Conservation (phyloP, 2,329 filamentous ascomycete genomes). For the Lecanicillium sp. region DNA sequence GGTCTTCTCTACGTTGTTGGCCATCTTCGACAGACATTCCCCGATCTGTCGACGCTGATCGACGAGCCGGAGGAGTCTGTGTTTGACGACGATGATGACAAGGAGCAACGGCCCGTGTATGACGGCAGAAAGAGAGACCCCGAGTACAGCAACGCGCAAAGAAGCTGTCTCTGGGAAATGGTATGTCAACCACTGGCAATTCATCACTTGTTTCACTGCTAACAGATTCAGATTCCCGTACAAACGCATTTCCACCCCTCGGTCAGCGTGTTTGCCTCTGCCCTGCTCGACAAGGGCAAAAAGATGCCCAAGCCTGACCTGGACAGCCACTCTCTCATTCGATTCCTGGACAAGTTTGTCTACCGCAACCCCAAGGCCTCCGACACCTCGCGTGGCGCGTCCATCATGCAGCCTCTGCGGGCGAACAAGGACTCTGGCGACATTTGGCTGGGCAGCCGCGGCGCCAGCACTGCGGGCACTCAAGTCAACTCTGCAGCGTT, state of each 20-base stretch:
- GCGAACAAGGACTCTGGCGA: constrained; percentile 45
- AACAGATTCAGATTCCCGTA: constrained; percentile 23
- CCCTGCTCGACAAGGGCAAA: constrained; percentile 59
- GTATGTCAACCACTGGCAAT: constrained; percentile 33
- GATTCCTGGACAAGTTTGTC: constrained; percentile 97
- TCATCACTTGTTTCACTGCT: constrained; percentile 8
- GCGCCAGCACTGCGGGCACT: constrained; percentile 25
- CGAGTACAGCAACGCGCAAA: constrained; percentile 86
- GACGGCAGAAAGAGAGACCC: constrained; percentile 89
- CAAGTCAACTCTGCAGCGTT: constrained; percentile 79
- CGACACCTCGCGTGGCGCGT: constrained; percentile 62
- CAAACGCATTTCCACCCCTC: constrained; percentile 83
- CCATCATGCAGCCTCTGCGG: constrained; percentile 90
- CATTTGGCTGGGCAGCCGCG: constrained; percentile 47
- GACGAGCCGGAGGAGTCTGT: constrained; percentile 68
- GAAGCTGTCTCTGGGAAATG: constrained; percentile 88
- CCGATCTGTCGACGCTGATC: constrained; percentile 69
- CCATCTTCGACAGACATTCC: constrained; percentile 72
- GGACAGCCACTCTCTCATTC: constrained; percentile 80
- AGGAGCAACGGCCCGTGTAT: constrained; percentile 43
- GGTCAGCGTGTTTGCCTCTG: constrained; percentile 73
- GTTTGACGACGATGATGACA: constrained; percentile 58
- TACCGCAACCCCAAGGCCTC: constrained; percentile 84
- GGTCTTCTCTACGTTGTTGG: constrained; percentile 85
- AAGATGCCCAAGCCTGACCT: constrained; percentile 86